Base-by-base conservation (phyloP, 2,329 filamentous ascomycete genomes). In the Chaetomium strumarium region DNA sequence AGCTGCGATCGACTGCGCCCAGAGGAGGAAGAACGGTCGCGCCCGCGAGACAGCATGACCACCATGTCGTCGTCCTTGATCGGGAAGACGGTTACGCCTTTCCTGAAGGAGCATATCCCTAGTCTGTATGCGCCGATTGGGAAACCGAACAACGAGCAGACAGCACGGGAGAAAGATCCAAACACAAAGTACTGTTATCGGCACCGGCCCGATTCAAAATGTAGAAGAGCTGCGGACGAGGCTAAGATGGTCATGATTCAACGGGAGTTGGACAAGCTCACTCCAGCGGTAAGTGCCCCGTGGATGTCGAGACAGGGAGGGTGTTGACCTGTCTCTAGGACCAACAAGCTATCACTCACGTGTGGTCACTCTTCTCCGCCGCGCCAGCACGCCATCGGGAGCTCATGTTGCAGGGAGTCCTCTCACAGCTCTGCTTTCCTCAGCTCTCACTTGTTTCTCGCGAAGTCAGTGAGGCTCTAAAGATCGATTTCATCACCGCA, bases 351-450 rank as follows among this genome's bases (percentile, higher is more conserved):
- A 96, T 99, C 63, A 90, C 91, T 33, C 92, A 96, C 64, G 91
- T 97, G 51, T 99, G 93, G 93, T 95, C 92, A 0, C 78, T 97
- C 44, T 99, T 99, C 74, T 97, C 92, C 0, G 93, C 93, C 37
- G 91, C 93, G 0, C 93, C 93, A 0, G 81, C 90, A 10, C 96
- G 95, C 67, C 92, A 97, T 65, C 85, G 93, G 61, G 92, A 95
- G 58, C 79, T 99, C 55, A 97, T 99, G 88, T 79, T 99, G 8
- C 90, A 96, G 68, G 93, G 93, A 60, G 92, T 99, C 63, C 84
- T 99, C 56, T 87, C 92, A 0, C 91, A 97, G 68, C 97, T 92
- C 70, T 99, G 93, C 72, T 97, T 99, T 65, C 92, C 93, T 1
- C 93, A 99, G 65, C 81, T 99, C 7, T 97, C 93, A 31, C 91